phyloP scores from a whole-genome alignment of 768 basidiomycete genomes.

The Stropharia rugosoannulata region DNA sequence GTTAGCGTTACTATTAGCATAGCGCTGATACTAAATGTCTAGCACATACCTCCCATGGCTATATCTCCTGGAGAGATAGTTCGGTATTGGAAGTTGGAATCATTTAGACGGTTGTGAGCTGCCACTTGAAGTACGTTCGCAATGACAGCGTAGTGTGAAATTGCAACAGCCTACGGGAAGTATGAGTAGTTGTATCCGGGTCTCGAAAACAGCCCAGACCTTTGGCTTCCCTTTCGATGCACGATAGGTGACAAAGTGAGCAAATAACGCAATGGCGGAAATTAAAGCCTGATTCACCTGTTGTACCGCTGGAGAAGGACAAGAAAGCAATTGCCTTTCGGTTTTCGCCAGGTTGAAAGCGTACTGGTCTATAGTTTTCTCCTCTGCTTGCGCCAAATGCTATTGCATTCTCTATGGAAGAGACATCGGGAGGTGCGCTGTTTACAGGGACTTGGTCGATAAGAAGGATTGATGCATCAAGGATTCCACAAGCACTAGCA shows the following conservation, averaged over 20 bases:
- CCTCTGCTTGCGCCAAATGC: constrained; percentile 33
- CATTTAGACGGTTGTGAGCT: constrained; percentile 43
- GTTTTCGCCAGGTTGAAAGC: constrained; percentile 54
- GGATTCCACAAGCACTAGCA: constrained; percentile 36
- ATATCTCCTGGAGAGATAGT: constrained; percentile 55
- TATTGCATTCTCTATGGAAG: constrained; percentile 48
- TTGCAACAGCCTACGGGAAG: constrained; percentile 53
- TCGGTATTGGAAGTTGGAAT: constrained; percentile 38
- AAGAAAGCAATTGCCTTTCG: constrained; percentile 64
- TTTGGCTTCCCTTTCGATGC: constrained; percentile 16
- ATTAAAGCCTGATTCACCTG: constrained; percentile 44
- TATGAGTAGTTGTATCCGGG: not conserved
- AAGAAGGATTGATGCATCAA: constrained; percentile 41
- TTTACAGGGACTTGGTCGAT: constrained; percentile 20
- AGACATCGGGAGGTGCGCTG: not conserved
- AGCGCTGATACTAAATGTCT: no score
- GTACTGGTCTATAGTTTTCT: constrained; percentile 42
- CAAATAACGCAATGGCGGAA: not conserved
- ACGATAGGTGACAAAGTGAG: not conserved
- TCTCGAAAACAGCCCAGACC: not conserved
- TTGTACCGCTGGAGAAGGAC: constrained; percentile 76
- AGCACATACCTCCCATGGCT: constrained; percentile 44
- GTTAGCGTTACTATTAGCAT: not conserved
- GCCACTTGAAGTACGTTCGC: constrained; percentile 64
- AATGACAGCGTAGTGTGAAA: constrained; percentile 66